phyloP scores from a whole-genome alignment of 169 alveolate genomes.

The Pseudocohnilembus persalinus region DNA sequence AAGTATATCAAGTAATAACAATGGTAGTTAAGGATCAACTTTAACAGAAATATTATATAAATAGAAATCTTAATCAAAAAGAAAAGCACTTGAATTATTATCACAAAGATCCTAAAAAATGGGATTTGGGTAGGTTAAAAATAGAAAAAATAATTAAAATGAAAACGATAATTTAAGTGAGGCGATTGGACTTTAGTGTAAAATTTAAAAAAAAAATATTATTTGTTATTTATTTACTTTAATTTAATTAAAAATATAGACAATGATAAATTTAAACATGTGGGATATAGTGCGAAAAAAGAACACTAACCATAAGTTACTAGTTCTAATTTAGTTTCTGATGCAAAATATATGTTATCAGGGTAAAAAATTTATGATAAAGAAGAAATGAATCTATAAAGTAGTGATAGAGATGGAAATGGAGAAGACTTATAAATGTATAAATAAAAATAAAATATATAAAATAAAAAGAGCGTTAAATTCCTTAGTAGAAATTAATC shows the following conservation, averaged over 20 bases:
- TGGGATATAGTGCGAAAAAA: background rate
- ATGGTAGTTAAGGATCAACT: background rate
- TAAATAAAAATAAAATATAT: too few relatives aligned
- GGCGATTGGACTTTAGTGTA: background rate
- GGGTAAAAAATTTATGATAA: background rate
- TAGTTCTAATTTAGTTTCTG: background rate
- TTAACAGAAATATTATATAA: background rate
- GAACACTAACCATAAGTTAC: background rate
- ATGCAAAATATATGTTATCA: background rate
- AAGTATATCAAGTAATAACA: background rate
- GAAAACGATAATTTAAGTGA: background rate
- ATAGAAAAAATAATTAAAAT: too few relatives aligned
- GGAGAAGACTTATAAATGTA: too few relatives aligned
- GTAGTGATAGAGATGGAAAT: too few relatives aligned
- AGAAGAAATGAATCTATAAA: too few relatives aligned
- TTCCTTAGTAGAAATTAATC: too few relatives aligned
- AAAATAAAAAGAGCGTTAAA: too few relatives aligned
- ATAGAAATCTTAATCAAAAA: background rate
- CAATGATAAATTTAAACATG: background rate
- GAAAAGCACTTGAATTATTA: background rate
- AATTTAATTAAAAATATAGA: too few relatives aligned
- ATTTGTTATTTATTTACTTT: background rate
- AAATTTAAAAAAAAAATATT: too few relatives aligned
- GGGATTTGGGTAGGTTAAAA: too few relatives aligned
- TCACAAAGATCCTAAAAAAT: background rate